Conservation (phyloP, 148 eudicot species). For the Rhododendron simsii region DNA sequence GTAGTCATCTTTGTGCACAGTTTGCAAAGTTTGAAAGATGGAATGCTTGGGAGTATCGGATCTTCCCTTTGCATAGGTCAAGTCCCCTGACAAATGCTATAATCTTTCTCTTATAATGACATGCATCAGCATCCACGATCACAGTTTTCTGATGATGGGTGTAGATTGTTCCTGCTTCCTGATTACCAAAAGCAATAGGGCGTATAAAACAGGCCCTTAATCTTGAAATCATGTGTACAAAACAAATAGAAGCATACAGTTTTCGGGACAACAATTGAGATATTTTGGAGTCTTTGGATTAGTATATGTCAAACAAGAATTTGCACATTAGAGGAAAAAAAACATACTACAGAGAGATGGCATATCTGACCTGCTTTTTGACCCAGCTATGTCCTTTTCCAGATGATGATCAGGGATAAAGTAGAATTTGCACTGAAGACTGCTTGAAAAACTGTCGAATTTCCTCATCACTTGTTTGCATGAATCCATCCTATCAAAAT, state of each 20-base stretch:
- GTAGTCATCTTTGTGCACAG: constrained; percentile 70
- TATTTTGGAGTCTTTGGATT: not conserved
- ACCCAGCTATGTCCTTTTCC: constrained; percentile 73
- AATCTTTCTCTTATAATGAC: constrained; percentile 58
- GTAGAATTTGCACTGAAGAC: constrained; percentile 73
- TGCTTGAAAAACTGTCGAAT: constrained; percentile 71
- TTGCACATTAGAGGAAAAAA: not conserved
- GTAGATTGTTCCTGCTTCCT: constrained; percentile 87
- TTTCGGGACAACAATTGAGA: no score
- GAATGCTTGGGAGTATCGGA: constrained; percentile 81
- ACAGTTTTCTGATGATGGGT: constrained; percentile 96
- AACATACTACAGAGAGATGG: not conserved
- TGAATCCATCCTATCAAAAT: constrained; percentile 57
- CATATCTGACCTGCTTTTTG: constrained; percentile 53
- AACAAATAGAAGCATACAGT: not conserved
- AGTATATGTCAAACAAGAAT: no score
- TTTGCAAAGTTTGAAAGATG: constrained; percentile 38
- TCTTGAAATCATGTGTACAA: not conserved
- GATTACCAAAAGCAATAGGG: constrained; percentile 6
- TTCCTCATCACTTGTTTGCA: constrained; percentile 70
- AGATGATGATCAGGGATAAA: constrained; percentile 64
- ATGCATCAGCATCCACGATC: constrained; percentile 85
- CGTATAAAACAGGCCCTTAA: not conserved
- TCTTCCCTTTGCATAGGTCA: constrained; percentile 85
- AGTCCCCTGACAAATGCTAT: constrained; percentile 90